These are phyloP conservation scores for Symbiodinium pilosum DNA, from an alignment of 73 alveolate species.

Conservation along the genomic window DNA sequence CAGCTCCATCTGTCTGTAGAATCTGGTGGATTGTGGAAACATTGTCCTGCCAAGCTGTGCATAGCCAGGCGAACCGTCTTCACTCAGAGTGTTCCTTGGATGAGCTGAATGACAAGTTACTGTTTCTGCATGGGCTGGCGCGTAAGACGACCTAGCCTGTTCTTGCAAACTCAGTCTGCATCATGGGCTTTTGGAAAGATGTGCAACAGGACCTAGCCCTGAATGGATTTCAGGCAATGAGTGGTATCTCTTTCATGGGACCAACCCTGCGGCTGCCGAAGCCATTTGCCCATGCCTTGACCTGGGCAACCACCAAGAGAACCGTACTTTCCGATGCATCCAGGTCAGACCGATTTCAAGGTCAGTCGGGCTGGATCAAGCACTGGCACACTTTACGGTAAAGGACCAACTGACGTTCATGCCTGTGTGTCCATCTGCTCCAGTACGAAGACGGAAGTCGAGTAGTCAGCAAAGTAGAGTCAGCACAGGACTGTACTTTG, in stretches of 20 bases:
- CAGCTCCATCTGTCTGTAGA: too few relatives aligned
- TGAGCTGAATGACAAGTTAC: too few relatives aligned
- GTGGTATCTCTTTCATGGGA: constrained; percentile 89
- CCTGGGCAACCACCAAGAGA: background rate
- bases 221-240: constrained; percentile 19
- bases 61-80: constrained; percentile 50
- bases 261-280: constrained; percentile 62
- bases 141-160: too few relatives aligned
- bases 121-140: background rate
- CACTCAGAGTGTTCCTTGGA: constrained; percentile 52
- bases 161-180: too few relatives aligned
- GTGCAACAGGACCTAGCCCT: too few relatives aligned
- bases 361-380: constrained; percentile 92
- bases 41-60: too few relatives aligned
- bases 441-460: background rate
- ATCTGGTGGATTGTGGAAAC: too few relatives aligned
- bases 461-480: background rate
- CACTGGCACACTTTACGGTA: constrained; percentile 87
- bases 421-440: background rate
- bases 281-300: constrained; percentile 36
- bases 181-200: too few relatives aligned
- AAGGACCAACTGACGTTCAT: background rate
- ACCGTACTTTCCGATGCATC: background rate
- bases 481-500: constrained; percentile 60
- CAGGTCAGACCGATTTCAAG: constrained; percentile 72